Evolutionary conservation across 768 basidiomycete species (phyloP), one percentile per base, ranked within the genome.

Genomic region (Macrocybe gigantea): DNA sequence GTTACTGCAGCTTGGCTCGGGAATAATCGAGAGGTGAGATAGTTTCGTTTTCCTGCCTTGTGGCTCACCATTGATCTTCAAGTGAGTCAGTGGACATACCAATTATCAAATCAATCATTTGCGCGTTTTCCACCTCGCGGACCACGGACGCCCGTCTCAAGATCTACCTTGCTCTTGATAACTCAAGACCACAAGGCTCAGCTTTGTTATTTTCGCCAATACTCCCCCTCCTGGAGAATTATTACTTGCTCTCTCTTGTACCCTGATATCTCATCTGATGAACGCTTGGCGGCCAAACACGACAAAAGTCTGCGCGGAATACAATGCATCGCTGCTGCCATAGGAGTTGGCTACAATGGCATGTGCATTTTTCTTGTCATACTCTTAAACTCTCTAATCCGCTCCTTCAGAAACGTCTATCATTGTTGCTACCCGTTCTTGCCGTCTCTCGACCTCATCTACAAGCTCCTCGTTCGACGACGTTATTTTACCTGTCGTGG

Each of bases 1-100:
- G 74, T 92, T 44, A 60, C 79, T 13, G 79, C 77, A 31, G 69
- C 64, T 48, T 91, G 87, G 87, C 67, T 83, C 8, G 78, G 73
- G 14, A 53, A 60, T 9, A 71, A 75, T 31, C 73, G 88, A 60
- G 79, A 85, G 68, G 88, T 84, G 44, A 55, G 70, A 58, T 32
- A 47, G 53, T 33, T 14, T 8, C 37, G n/a, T 15, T 44, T 32
- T 33, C 37, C 45, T 45, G 11, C 44, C 45, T 37, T 4, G 22
- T 4, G 22, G 4, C 22, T 50, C 43, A 5, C 29, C 42, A 88
- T 85, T 88, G 85, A 83, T 59, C 64, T 33, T 63, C 72, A 31
- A 67, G 68, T 39, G 54, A 64, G 8, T 52, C 56, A 22, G 22
- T 22, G 22, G 22, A 4, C 22, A 22, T 22, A 22, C 22, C 22